Evolutionary conservation across 1,284 basidiomycete species (phyloP), one percentile per base, ranked within the genome.

Genomic region (Hymenochaete sp.): DNA sequence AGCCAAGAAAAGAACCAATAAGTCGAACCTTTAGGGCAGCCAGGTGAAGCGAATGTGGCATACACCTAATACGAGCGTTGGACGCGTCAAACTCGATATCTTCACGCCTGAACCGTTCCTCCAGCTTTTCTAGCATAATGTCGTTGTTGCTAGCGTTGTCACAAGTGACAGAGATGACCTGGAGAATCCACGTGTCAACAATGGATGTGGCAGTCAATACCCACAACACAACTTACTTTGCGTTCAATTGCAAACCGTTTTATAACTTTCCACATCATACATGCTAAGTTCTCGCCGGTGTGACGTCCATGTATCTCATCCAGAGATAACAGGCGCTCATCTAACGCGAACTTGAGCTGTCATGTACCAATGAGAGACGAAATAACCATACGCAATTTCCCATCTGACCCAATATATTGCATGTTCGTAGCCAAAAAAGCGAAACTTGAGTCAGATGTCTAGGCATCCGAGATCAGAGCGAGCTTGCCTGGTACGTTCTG

Each of bases 341-440:
- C 52, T 52, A 37, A 9, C 9, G n/a, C n/a, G n/a, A n/a, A n/a
- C n/a, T n/a, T n/a, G n/a, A n/a, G n/a, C n/a, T n/a, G n/a, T n/a
- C n/a, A n/a, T n/a, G n/a, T 31, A 31, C 9, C 14, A 31, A 31
- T 31, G 9, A 31, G 9, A 14, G 14, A 10, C 14, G 9, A 31
- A 10, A 31, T 10, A 10, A 31, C 9, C 28, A 10, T 31, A 31
- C 28, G 14, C 9, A 31, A 14, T 31, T 10, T 9, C 28, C 28
- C 9, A 31, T 61, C 56, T n/a, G n/a, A n/a, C 0, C 41, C 56
- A 5, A 63, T 44, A 42, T 60, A 62, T 43, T 63, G 59, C 3
- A 59, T 59, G 24, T 63, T 55, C 39, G 63, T 61, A 0, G 60
- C 61, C 9, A 65, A 39, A 39, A 63, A 65, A 2, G 62, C 62